Conservation (phyloP, 1,139 yeast genomes). For the Candida sojae region DNA sequence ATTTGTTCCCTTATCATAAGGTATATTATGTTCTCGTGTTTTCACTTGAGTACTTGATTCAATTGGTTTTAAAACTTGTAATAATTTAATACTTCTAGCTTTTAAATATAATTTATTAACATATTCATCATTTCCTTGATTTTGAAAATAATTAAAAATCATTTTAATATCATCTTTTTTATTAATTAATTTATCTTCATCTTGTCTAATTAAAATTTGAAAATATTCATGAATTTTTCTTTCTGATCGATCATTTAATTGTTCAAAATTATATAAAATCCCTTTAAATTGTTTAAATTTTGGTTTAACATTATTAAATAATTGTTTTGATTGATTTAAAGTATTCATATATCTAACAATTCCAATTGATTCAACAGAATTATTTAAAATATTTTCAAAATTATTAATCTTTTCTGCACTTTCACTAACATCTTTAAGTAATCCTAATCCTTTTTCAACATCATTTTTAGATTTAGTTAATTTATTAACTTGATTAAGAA, state of each 20-base stretch:
- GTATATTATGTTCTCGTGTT: constrained; percentile 36
- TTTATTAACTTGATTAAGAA: constrained; percentile 61
- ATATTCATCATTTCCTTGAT: constrained; percentile 15
- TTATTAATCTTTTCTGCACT: constrained; percentile 62
- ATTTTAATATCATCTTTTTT: constrained; percentile 16
- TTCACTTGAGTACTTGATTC: constrained; percentile 39
- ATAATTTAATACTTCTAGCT: constrained; percentile 47
- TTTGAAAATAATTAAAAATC: constrained; percentile 48
- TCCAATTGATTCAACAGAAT: constrained; percentile 42
- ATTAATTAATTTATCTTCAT: constrained; percentile 7
- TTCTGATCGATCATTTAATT: constrained; percentile 48
- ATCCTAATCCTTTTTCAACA: constrained; percentile 59
- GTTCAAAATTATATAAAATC: constrained; percentile 47
- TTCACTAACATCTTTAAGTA: constrained; percentile 64
- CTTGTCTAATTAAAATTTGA: constrained; percentile 17
- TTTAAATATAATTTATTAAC: constrained; percentile 46
- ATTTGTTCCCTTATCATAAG: constrained; percentile 64
- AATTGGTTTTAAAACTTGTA: constrained; percentile 39
- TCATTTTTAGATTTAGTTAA: constrained; percentile 58
- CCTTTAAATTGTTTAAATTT: constrained; percentile 51
- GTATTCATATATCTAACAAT: constrained; percentile 38
- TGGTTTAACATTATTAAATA: constrained; percentile 38
- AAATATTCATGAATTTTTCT: constrained; percentile 39
- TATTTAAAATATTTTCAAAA: constrained; percentile 46
- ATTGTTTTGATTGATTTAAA: constrained; percentile 32